Percentiles rank a stretch among this genome's conserved stretches.
These are phyloP conservation scores for Paramecium caudatum DNA, from an alignment of 73 alveolate genomes.

Conservation along the genomic window DNA sequence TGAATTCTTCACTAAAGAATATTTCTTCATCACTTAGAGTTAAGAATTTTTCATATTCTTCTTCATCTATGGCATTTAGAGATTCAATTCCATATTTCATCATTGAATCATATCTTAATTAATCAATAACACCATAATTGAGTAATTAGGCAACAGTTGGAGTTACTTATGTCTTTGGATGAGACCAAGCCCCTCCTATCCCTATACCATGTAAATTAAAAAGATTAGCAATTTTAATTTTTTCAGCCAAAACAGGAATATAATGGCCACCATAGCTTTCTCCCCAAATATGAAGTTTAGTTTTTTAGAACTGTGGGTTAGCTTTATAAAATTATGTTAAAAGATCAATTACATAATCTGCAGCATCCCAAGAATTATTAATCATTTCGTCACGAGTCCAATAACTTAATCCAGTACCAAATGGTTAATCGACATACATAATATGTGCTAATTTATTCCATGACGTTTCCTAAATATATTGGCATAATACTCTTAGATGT, in stretches of 20 bases:
- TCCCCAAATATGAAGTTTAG: slow-evolving; percentile 82
- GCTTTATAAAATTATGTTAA: slow-evolving; percentile 15
- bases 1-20: background rate
- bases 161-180: background rate
- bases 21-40: slow-evolving; percentile 16
- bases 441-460: slow-evolving; percentile 86
- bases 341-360: slow-evolving; percentile 26
- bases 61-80: background rate
- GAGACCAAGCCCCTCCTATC: slow-evolving; percentile 84
- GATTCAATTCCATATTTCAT: slow-evolving; percentile 19
- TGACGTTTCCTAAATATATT: slow-evolving; percentile 15
- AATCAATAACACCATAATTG: slow-evolving; percentile 31
- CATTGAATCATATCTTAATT: background rate
- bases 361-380: slow-evolving; percentile 35
- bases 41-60: slow-evolving; percentile 32
- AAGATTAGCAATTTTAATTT: slow-evolving; percentile 4
- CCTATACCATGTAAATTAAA: slow-evolving; percentile 83
- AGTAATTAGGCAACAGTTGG: background rate
- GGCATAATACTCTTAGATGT: slow-evolving; percentile 47
- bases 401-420: slow-evolving; percentile 86
- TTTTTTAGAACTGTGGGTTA: slow-evolving; percentile 58
- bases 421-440: slow-evolving; percentile 91
- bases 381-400: background rate
- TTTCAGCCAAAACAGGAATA: slow-evolving; percentile 82
- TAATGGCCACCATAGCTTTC: slow-evolving; percentile 96